phyloP scores from a whole-genome alignment of 805 yeast species.

The Teunomyces aglyptinius region DNA sequence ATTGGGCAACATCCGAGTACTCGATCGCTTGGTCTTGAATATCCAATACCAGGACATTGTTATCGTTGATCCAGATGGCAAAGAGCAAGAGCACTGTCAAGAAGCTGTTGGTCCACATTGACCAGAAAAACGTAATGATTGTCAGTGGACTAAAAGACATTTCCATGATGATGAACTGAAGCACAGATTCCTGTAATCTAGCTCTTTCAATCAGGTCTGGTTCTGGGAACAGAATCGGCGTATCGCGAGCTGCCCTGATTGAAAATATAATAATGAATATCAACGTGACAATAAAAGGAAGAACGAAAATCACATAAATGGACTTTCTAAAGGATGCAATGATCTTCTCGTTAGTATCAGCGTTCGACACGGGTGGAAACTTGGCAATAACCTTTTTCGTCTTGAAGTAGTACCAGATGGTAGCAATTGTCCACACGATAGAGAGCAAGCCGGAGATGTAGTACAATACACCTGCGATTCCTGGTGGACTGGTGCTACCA shows the following conservation, averaged over 20 bases:
- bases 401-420: constrained; percentile 20
- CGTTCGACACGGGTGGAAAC: constrained; percentile 25
- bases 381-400: constrained; percentile 26
- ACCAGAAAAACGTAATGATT: background rate
- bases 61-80: constrained; percentile 30
- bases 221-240: background rate
- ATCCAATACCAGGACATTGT: constrained; percentile 27
- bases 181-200: background rate
- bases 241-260: background rate
- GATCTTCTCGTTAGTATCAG: constrained; percentile 16
- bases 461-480: background rate
- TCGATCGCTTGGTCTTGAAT: constrained; percentile 5
- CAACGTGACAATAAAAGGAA: constrained; percentile 18
- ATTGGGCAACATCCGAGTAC: constrained; percentile 14
- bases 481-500: background rate
- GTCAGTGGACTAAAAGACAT: background rate
- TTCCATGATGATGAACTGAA: background rate
- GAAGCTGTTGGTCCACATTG: constrained; percentile 7
- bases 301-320: constrained; percentile 22
- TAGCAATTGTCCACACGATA: constrained; percentile 13
- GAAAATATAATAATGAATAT: background rate
- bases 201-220: background rate
- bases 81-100: constrained; percentile 16
- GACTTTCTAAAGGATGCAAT: constrained; percentile 24
- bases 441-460: background rate